phyloP scores from a whole-genome alignment of 441 rosid species.

The Erodium moschatum region DNA sequence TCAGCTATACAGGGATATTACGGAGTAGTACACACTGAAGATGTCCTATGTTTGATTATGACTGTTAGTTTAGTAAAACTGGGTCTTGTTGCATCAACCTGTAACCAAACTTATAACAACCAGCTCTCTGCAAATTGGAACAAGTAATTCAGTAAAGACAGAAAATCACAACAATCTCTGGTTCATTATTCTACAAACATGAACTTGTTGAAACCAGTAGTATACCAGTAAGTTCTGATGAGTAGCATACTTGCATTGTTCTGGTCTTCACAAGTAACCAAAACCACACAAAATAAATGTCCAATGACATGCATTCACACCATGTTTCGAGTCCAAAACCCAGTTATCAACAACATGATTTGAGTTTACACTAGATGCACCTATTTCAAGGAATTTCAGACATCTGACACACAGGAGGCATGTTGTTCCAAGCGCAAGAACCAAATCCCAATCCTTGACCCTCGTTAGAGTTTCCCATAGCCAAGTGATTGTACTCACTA shows the following conservation, averaged over 20 bases:
- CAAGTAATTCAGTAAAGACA: no score
- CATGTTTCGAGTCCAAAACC: no score
- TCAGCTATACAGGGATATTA: neutral
- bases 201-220: neutral
- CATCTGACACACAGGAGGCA: slow-evolving; percentile 78
- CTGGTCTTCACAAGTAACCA: neutral
- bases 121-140: no score
- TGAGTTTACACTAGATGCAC: no score
- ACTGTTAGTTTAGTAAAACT: no score
- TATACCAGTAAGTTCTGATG: no score
- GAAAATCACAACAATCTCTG: no score
- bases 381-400: slow-evolving; percentile 44
- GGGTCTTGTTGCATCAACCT: no score
- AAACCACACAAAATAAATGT: neutral
- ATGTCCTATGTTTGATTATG: no score
- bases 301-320: neutral
- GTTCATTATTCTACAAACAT: neutral
- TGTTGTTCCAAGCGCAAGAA: slow-evolving; percentile 74
- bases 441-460: slow-evolving; percentile 55
- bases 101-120: no score
- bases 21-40: no score
- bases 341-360: no score
- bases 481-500: slow-evolving; percentile 29
- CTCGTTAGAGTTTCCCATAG: slow-evolving; percentile 35
- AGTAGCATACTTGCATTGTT: neutral